These are phyloP conservation scores for Syzygium aromaticum DNA, from an alignment of 345 rosid genomes.

Conservation along the genomic window DNA sequence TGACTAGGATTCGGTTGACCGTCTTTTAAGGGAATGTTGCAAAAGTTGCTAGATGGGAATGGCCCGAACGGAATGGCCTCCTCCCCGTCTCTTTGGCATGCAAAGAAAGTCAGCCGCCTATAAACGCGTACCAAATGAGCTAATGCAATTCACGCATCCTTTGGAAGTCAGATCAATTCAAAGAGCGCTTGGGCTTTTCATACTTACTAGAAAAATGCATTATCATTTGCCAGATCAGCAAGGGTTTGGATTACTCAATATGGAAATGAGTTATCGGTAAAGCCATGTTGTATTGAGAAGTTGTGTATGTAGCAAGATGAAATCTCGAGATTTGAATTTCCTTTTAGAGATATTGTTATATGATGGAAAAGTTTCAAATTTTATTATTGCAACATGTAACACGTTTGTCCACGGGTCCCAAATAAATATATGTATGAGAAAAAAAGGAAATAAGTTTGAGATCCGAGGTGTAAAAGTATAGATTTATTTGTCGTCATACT, in stretches of 20 bases:
- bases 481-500: background rate
- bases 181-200: background rate
- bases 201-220: background rate
- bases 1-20: conserved; percentile 1
- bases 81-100: background rate
- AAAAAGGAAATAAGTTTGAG: background rate
- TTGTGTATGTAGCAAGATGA: background rate
- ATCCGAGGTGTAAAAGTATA: background rate
- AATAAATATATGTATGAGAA: background rate
- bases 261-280: fast-evolving
- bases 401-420: background rate
- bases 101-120: background rate
- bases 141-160: background rate
- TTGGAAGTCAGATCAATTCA: background rate
- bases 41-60: background rate
- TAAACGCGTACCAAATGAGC: background rate
- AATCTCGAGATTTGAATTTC: background rate
- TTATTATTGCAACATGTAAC: background rate
- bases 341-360: background rate
- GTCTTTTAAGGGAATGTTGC: background rate
- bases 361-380: background rate
- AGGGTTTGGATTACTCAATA: background rate
- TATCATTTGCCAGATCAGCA: background rate
- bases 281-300: no score
- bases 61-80: background rate